Evolutionary conservation across 2,329 filamentous ascomycete species (phyloP).

Genomic region (Stemphylium lycopersici): DNA sequence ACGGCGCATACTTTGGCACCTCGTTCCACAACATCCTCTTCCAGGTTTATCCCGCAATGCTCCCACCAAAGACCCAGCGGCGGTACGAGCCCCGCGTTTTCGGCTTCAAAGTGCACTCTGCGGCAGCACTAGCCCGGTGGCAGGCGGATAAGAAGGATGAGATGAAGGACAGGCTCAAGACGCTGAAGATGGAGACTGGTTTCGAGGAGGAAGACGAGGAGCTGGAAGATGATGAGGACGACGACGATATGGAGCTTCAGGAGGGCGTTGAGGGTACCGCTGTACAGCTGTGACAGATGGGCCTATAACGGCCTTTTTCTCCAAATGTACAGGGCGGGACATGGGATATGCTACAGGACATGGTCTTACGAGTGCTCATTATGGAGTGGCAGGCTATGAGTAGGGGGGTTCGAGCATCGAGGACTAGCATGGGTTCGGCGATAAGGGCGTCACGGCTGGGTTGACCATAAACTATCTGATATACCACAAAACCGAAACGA

Average conservation of each 20-base stretch:
- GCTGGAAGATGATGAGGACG: slow-evolving; percentile 64
- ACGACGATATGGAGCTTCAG: slow-evolving; percentile 52
- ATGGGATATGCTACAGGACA: neutral
- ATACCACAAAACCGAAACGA: slow-evolving; percentile 7
- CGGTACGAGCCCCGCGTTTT: slow-evolving; percentile 91
- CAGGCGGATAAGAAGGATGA: slow-evolving; percentile 81
- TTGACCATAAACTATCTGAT: slow-evolving; percentile 16
- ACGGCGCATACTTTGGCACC: slow-evolving; percentile 97
- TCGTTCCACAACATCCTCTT: slow-evolving; percentile 99
- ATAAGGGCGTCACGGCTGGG: slow-evolving; percentile 27
- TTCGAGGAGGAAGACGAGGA: slow-evolving; percentile 73
- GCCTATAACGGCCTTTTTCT: slow-evolving; percentile 14
- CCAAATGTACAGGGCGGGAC: neutral
- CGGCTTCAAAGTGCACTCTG: slow-evolving; percentile 93
- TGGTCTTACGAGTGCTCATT: neutral
- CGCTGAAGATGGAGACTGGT: slow-evolving; percentile 72
- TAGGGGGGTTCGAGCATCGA: slow-evolving; percentile 2
- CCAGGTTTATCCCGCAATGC: slow-evolving; percentile 91
- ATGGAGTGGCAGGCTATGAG: slow-evolving; percentile 6
- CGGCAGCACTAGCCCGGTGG: slow-evolving; percentile 88
- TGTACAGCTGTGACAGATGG: slow-evolving; percentile 26
- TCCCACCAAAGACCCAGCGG: slow-evolving; percentile 82
- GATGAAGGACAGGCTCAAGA: slow-evolving; percentile 78
- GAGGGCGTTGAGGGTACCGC: slow-evolving; percentile 37
- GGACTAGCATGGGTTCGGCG: slow-evolving; percentile 27